Conservation (phyloP, 306 rosid genomes). For the Prunus padus region DNA sequence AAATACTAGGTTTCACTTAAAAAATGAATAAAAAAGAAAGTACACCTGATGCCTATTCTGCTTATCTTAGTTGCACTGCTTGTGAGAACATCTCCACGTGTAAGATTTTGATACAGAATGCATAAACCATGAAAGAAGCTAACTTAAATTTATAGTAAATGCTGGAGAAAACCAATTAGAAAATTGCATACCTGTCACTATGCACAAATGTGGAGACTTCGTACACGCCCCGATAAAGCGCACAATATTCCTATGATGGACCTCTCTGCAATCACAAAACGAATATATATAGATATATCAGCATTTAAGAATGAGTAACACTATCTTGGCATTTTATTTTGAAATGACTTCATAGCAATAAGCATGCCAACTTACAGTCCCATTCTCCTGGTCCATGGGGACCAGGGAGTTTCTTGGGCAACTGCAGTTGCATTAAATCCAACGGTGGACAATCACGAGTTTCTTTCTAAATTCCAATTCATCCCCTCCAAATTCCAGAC, state of each 20-base stretch:
- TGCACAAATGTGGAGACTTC: constrained; percentile 79
- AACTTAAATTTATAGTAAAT: constrained; percentile 2
- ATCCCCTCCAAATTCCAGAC: no score
- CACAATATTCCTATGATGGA: constrained; percentile 88
- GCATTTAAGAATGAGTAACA: background rate
- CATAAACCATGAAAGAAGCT: background rate
- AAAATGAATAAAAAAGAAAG: background rate
- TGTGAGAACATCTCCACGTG: background rate
- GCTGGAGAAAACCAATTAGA: constrained; percentile 18
- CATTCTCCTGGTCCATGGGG: no score
- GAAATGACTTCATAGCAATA: background rate
- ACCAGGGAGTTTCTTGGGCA: no score
- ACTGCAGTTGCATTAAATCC: no score
- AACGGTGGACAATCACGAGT: no score
- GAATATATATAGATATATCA: background rate
- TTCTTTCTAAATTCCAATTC: no score
- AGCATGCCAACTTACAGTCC: background rate
- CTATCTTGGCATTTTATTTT: background rate
- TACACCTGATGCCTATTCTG: background rate
- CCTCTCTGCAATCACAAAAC: constrained; percentile 65
- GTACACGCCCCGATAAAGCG: constrained; percentile 94
- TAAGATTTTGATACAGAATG: background rate
- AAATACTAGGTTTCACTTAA: background rate
- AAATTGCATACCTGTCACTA: constrained; percentile 72
- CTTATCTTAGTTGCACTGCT: background rate